Evolutionary conservation across 352 stramenopile species (phyloP).

Genomic region (Nothophytophthora sp.): DNA sequence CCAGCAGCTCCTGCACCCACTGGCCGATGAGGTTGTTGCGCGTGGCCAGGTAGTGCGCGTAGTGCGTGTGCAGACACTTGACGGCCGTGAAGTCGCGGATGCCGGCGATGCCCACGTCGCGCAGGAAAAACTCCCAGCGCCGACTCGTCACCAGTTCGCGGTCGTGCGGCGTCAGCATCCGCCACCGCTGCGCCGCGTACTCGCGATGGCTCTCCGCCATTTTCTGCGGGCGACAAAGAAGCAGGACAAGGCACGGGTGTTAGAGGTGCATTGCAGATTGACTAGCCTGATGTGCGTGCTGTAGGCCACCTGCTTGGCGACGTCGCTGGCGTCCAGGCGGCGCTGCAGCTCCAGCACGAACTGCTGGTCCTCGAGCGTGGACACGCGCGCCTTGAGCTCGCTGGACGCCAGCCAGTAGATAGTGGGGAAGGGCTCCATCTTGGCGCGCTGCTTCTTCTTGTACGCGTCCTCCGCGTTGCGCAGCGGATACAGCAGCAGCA

Average conservation of each 20-base stretch:
- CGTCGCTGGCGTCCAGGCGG: conserved; percentile 34
- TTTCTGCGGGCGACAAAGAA: conserved; percentile 32
- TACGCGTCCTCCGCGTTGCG: conserved; percentile 52
- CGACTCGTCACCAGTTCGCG: conserved; percentile 34
- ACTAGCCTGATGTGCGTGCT: no score
- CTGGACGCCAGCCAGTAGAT: conserved; percentile 61
- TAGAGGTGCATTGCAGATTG: no score
- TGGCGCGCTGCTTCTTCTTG: conserved; percentile 59
- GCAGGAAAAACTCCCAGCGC: conserved; percentile 43
- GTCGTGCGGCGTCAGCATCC: conserved; percentile 46
- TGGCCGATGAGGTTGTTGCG: conserved; percentile 55
- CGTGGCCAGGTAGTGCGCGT: conserved; percentile 62
- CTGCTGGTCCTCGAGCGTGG: conserved; percentile 52
- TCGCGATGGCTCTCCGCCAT: conserved; percentile 48
- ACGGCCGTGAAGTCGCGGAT: conserved; percentile 58
- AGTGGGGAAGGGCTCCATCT: conserved; percentile 65
- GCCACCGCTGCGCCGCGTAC: conserved; percentile 53
- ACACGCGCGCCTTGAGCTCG: conserved; percentile 53
- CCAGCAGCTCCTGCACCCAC: conserved; percentile 67
- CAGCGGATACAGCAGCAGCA: conserved; percentile 63
- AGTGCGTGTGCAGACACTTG: conserved; percentile 79
- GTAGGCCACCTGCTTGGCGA: conserved; percentile 39
- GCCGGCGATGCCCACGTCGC: conserved; percentile 58
- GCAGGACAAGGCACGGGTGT: no score
- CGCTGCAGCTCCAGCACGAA: conserved; percentile 46